A percentile compares a stretch with the other conserved stretches of the same genome.
These are phyloP conservation scores for Thraustochytrium aureum DNA, from an alignment of 352 stramenopile species.

Conservation along the genomic window DNA sequence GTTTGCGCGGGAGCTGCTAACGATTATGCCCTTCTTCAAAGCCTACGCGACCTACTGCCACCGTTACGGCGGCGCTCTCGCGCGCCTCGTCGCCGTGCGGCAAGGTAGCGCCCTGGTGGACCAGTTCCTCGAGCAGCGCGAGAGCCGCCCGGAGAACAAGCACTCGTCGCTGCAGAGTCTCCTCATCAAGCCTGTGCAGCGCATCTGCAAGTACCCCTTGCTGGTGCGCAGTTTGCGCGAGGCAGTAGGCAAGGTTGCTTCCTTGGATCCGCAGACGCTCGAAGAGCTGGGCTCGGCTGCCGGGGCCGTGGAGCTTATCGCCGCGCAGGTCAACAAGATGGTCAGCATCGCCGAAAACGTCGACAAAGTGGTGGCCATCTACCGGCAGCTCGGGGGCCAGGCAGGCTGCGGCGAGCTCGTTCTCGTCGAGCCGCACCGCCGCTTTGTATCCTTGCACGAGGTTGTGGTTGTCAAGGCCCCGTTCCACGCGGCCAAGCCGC, in stretches of 20 bases:
- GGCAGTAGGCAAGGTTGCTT: slow-evolving; percentile 18
- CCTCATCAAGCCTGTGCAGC: slow-evolving; percentile 57
- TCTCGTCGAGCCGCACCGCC: slow-evolving; percentile 42
- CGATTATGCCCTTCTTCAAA: slow-evolving; percentile 54
- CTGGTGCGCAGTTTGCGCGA: slow-evolving; percentile 43
- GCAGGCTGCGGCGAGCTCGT: background rate
- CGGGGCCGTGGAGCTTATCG: slow-evolving; percentile 51
- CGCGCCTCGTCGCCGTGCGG: slow-evolving; percentile 1
- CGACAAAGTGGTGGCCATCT: slow-evolving; percentile 50
- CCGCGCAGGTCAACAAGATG: slow-evolving; percentile 55
- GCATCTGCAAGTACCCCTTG: slow-evolving; percentile 57
- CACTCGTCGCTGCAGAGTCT: slow-evolving; percentile 44
- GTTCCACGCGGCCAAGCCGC: slow-evolving; percentile 34
- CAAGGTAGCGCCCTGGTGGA: slow-evolving; percentile 44
- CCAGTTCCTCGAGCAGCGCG: slow-evolving; percentile 25
- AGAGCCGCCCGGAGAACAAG: slow-evolving; percentile 45
- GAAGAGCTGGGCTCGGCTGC: slow-evolving; percentile 39
- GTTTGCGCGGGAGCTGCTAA: slow-evolving; percentile 49
- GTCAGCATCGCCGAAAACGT: slow-evolving; percentile 50
- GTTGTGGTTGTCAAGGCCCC: slow-evolving; percentile 18
- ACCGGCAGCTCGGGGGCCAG: slow-evolving; percentile 40
- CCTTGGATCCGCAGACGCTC: background rate
- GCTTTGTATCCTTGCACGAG: slow-evolving; percentile 34
- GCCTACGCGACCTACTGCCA: slow-evolving; percentile 56
- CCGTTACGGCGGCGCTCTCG: slow-evolving; percentile 30